Evolutionary conservation across 306 rosid genomes (phyloP), one percentile per base, ranked within the genome.

Genomic region (Vachellia collinsii): DNA sequence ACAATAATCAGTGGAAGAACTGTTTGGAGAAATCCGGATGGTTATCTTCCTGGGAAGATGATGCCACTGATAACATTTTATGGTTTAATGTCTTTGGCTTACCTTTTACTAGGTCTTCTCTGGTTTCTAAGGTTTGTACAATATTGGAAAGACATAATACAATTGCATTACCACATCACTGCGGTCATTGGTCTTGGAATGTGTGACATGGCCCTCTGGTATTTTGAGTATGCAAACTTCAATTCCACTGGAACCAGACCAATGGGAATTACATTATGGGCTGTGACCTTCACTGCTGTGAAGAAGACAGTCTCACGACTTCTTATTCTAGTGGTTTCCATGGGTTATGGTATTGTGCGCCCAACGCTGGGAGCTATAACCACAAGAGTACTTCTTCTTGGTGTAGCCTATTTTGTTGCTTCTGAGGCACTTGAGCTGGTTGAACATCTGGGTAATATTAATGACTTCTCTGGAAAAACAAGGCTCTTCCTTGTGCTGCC

Each of bases 141-240:
- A 59, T 86, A 88, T 44, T 89, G 96, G 96, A 91, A 89, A 80
- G 89, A 88, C 71, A 86, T 88, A 77, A 91, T 89, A 39, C 93
- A 89, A 38, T 74, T 91, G 86, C 96, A 91, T 82, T 91, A 88
- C 83, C 93, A 89, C 83, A 86, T 91, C 53, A 91, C 93, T 80
- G 87, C 93, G 29, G 93, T 88, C 22, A 89, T 91, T 83, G 92
- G 92, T 39, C 93, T 91, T 20, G 96, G 96, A 54, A 89, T 89
- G 96, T 89, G 92, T 85, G 96, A 91, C 81, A 91, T 91, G 96
- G 92, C 93, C 56, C 81, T 89, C n/a, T 91, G 93, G 96, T 89
- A 91, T 79, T 89, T 89, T 71, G 93, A 89, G 79, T 91, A 89
- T 78, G 87, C 89, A 46, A 91, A 91, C 83, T 89, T 91, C 86